Percentiles rank a stretch among this genome's conserved stretches.
phyloP scores from a whole-genome alignment of 2,329 filamentous ascomycete species.

The Pseudogymnoascus sp. region DNA sequence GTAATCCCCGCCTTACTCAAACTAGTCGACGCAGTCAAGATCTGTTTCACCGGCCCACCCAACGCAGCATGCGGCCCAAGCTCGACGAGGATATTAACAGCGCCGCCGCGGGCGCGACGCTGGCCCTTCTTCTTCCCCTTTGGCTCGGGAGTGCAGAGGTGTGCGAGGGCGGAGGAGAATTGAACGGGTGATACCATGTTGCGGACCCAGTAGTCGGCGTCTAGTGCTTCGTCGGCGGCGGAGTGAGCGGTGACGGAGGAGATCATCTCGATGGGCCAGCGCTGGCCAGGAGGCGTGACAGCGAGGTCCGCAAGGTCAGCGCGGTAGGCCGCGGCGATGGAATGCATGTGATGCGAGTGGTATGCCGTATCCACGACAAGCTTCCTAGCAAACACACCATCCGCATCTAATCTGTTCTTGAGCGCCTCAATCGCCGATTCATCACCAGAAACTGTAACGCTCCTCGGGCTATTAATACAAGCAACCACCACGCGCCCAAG shows the following conservation, averaged over 20 bases:
- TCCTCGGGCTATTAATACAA: slow-evolving; percentile 25
- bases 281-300: slow-evolving; percentile 21
- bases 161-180: slow-evolving; percentile 24
- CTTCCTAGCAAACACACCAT: slow-evolving; percentile 16
- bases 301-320: slow-evolving; percentile 17
- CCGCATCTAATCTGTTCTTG: slow-evolving; percentile 10
- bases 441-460: slow-evolving; percentile 22
- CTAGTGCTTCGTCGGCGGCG: not conserved
- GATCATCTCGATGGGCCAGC: not conserved
- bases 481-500: slow-evolving; percentile 26
- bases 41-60: slow-evolving; percentile 15
- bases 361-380: slow-evolving; percentile 22
- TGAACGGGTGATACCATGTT: slow-evolving; percentile 37
- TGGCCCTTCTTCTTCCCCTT: not conserved
- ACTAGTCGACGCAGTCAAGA: slow-evolving; percentile 20
- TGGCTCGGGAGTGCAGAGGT: slow-evolving; percentile 2
- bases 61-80: slow-evolving; percentile 11
- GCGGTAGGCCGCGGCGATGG: slow-evolving; percentile 23
- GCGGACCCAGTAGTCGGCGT: slow-evolving; percentile 34
- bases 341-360: slow-evolving; percentile 29
- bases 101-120: not conserved
- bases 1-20: slow-evolving; percentile 31
- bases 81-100: slow-evolving; percentile 16
- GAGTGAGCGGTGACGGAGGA: slow-evolving; percentile 12
- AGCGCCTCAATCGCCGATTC: slow-evolving; percentile 11